Percentiles rank a stretch among this genome's conserved stretches.
These are phyloP conservation scores for Salix purpurea DNA, from an alignment of 345 rosid species.

Conservation along the genomic window DNA sequence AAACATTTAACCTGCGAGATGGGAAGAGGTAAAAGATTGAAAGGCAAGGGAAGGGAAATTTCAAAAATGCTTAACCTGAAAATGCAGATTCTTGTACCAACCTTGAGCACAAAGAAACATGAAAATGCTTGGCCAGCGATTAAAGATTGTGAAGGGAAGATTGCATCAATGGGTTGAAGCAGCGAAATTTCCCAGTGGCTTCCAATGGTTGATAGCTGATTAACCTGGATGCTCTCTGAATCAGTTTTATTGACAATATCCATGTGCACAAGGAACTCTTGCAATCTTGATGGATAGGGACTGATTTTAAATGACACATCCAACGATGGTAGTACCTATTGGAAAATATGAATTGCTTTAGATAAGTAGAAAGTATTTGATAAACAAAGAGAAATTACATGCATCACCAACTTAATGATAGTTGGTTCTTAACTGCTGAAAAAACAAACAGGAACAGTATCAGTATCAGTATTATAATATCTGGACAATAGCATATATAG, in stretches of 20 bases:
- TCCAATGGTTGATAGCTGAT: conserved; percentile 78
- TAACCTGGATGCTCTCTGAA: conserved; percentile 65
- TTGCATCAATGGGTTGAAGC: conserved; percentile 62
- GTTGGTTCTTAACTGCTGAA: background rate
- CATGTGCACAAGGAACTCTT: conserved; percentile 80
- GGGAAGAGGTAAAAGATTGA: background rate
- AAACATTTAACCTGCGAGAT: background rate
- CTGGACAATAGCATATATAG: background rate
- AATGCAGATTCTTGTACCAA: conserved; percentile 14
- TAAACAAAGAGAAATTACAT: background rate
- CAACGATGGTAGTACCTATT: conserved; percentile 75
- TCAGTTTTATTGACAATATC: conserved; percentile 72
- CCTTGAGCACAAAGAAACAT: conserved; percentile 83
- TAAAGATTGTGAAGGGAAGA: conserved; percentile 57
- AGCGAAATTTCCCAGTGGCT: conserved; percentile 73
- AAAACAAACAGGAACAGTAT: background rate
- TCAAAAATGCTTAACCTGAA: background rate
- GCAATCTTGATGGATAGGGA: conserved; percentile 74
- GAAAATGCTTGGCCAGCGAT: conserved; percentile 81
- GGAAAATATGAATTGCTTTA: background rate
- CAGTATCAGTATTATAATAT: background rate
- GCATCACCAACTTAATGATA: conserved; percentile 6
- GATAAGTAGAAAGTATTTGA: background rate
- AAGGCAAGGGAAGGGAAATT: background rate
- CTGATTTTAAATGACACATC: conserved; percentile 70